Evolutionary conservation across 169 alveolate species (phyloP), one percentile per base, ranked within the genome.

Genomic region (Eimeria acervulina): DNA sequence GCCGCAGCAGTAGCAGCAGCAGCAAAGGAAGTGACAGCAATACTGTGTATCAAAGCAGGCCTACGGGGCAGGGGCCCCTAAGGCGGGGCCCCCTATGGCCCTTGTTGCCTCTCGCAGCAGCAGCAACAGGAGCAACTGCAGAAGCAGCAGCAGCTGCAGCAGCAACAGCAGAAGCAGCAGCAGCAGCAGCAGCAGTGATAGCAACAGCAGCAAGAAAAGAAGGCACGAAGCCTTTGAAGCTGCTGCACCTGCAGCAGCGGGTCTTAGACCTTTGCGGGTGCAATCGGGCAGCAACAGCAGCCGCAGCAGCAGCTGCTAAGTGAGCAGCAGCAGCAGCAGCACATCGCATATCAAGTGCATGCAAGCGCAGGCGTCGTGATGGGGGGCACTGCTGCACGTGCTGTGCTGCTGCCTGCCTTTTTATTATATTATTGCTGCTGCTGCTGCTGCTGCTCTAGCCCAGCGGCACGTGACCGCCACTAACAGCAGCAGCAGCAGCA

Each of bases 1-100:
- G 23, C 81, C 7, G 44, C 81, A 70, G 81, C 81, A 70, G 15
- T 15, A 66, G 36, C 76, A 66, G 76, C 76, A 66, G 76, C 76
- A 66, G 15, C 76, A 66, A 15, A 5, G 15, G 76, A 5, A 36
- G 83, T 28, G n/a, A 38, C 42, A 23, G 87, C 52, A 23, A 68
- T 5, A 28, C 80, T 1, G 42, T 68, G 44, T 68, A 28, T 33
- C 44, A 12, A 31, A 31, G 47, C 80, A 31, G n/a, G 80, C 44
- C 44, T 68, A 33, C 47, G 80, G 80, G 80, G 80, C 80, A 68
- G 80, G 80, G 80, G 80, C 80, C 80, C 80, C 80, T 31, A 28
- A 17, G 8, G n/a, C 12, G 80, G 80, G 80, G 80, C 80, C 80
- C 80, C 80, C 7, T 28, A 42, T 21, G 23, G 44, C 80, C 80